Evolutionary conservation across 2,329 filamentous ascomycete species (phyloP), one percentile per base, ranked within the genome.

Genomic region (Xylariaceae sp.): DNA sequence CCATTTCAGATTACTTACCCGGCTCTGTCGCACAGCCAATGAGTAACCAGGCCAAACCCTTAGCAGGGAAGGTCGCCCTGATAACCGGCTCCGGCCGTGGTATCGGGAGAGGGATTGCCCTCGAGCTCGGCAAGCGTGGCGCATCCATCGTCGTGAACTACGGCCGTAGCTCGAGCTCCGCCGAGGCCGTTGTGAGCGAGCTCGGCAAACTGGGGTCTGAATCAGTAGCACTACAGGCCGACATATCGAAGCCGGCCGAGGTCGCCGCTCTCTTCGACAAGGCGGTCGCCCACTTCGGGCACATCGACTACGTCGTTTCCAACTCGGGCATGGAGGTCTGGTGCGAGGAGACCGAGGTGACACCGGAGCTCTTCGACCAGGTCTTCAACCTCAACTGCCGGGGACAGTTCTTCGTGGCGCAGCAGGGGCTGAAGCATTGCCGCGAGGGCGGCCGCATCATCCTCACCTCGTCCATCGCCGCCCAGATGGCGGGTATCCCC

Each of bases 401-500:
- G 41, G 87, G 86, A 45, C 87, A 91, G 74, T 91, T 91, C 79
- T 91, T 91, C 72, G 88, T 91, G 50, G 89, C 88, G 19, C 87
- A 90, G 75, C 85, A 89, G 55, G 89, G 84, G 6, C 88, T 89
- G 74, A 87, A 87, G 75, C 78, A 90, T 75, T 81, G 90, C 61
- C 81, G 87, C 69, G 78, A 83, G 44, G 86, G 89, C 54, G 89
- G 89, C 29, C 81, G 89, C 44, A 82, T 93, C 65, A 84, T 91
- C 66, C 79, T 91, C 52, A 91, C 89, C 78, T 86, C 82, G 37
- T 89, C 85, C 43, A 89, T 90, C 66, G 87, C 87, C 16, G 74
- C 88, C 3, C 82, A 84, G 60, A 78, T 89, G 65, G 78, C 86
- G 40, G 86, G 87, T 50, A 85, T 89, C 54, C 82, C 81, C 65